Base-by-base conservation (phyloP, 148 eudicot genomes). In the Camellia lanceoleosa region DNA sequence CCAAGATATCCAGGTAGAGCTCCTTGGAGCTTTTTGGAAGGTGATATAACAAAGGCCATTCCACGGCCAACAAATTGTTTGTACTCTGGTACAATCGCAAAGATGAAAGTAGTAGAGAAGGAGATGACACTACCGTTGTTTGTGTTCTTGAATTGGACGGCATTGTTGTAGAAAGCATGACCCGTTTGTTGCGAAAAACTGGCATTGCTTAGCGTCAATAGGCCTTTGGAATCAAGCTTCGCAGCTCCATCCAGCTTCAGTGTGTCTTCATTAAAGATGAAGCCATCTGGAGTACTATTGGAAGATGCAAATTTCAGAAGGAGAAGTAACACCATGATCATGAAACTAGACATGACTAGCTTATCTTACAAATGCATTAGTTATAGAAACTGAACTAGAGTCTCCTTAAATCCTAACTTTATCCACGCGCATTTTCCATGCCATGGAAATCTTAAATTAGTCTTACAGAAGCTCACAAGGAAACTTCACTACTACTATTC, bases 21-120 rank as follows among this genome's bases (percentile, higher is more conserved):
- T 5, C 70, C 63, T 0, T 8, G 23, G 2, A 80, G 18, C 46
- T 74, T 69, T 69, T 51, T 71, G 42, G 67, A 18, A 5, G 83
- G 83, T 4, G 86, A 54, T 43, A 84, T 76, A 1, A 84, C 63
- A 20, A 84, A 77, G 18, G 73, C 74, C 18, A 84, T 68, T 4
- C 86, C 83, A 60, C 59, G 42, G 56, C 81, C 81, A 5, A 75
- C 46, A 2, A 4, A 4, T 4, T n/a, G n/a, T 1, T 1, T 4
- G 4, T 41, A 3, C 5, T 69, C 52, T 0, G 73, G 11, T 3
- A 43, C 5, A 2, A 69, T 69, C 5, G 73, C 73, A 4, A 69
- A 69, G 54, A 67, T 42, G 71, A 65, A 65, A 65, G 68, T 65
- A 23, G 68, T 30, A 65, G 68, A 65, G 41, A 65, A 68, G n/a